A percentile compares a stretch with the other conserved stretches of the same genome.
Evolutionary conservation across 257 asterid species (phyloP).

Genomic region (Solanum pinnatisectum): DNA sequence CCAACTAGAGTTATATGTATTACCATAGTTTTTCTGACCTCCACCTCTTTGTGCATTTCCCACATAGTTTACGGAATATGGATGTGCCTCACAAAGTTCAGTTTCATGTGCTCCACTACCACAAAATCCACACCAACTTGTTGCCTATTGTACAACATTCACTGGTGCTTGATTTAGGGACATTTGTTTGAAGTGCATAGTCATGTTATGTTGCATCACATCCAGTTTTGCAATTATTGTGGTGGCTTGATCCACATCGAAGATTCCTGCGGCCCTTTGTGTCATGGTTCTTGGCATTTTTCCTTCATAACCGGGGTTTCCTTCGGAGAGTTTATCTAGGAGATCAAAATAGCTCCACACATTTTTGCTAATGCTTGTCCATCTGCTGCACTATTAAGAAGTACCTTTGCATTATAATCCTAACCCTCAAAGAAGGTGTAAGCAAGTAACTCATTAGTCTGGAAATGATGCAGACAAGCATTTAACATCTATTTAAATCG

Average conservation of each 20-base stretch:
- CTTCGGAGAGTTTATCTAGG: neutral
- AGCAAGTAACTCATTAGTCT: neutral
- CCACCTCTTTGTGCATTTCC: neutral
- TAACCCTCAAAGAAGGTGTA: neutral
- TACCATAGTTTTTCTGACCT: neutral
- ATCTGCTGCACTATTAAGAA: neutral
- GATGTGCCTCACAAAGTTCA: neutral
- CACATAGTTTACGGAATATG: neutral
- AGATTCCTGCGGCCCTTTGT: no score
- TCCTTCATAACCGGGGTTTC: neutral
- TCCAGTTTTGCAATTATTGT: neutral
- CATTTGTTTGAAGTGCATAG: neutral
- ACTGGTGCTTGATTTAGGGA: neutral
- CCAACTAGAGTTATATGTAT: neutral
- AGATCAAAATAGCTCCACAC: neutral
- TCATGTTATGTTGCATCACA: neutral
- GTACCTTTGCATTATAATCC: neutral
- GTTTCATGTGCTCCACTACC: neutral
- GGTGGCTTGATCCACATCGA: neutral
- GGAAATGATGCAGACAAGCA: neutral
- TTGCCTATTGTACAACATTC: neutral
- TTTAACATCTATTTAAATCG: no score
- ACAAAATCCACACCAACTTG: neutral
- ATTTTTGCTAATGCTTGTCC: neutral
- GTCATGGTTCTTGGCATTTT: neutral